Evolutionary conservation across 768 basidiomycete genomes (phyloP).

Genomic region (Russula emetica): DNA sequence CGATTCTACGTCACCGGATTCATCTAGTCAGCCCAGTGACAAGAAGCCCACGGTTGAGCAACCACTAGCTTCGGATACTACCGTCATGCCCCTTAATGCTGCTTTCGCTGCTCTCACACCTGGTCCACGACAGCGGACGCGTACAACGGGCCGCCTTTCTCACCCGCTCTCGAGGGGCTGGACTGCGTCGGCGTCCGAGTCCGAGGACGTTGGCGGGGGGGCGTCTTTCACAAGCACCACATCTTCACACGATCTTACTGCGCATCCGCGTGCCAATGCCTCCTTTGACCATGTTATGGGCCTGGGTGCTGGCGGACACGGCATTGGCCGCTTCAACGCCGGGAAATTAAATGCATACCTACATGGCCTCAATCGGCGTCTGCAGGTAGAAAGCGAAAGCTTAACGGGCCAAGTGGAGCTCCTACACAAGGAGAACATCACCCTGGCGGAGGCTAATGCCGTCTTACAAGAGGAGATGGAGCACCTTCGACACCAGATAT

Average conservation of each 20-base stretch:
- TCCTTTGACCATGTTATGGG: slow-evolving; percentile 85
- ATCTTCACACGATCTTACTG: slow-evolving; percentile 84
- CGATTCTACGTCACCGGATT: slow-evolving; percentile 21
- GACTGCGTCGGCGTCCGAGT: slow-evolving; percentile 29
- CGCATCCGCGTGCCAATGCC: slow-evolving; percentile 73
- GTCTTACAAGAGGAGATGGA: slow-evolving; percentile 24
- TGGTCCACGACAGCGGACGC: slow-evolving; percentile 45
- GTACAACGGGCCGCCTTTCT: slow-evolving; percentile 43
- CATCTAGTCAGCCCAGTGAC: slow-evolving; percentile 33
- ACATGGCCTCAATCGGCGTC: slow-evolving; percentile 74
- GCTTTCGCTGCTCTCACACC: slow-evolving; percentile 66
- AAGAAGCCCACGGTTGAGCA: slow-evolving; percentile 35
- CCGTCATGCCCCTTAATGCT: slow-evolving; percentile 40
- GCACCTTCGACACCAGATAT: slow-evolving; percentile 23
- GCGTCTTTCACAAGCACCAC: slow-evolving; percentile 76
- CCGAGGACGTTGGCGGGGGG: slow-evolving; percentile 45
- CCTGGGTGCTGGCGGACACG: slow-evolving; percentile 59
- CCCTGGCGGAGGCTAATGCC: slow-evolving; percentile 25
- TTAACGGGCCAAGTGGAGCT: slow-evolving; percentile 51
- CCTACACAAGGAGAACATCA: slow-evolving; percentile 46
- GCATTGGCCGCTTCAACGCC: slow-evolving; percentile 77
- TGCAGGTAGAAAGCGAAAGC: slow-evolving; percentile 81
- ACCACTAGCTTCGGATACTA: slow-evolving; percentile 33
- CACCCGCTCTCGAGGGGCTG: slow-evolving; percentile 63
- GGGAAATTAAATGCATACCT: slow-evolving; percentile 81